A percentile compares a stretch with the other conserved stretches of the same genome.
Evolutionary conservation across 1,284 basidiomycete genomes (phyloP).

Genomic region (Jaminaea rosea): DNA sequence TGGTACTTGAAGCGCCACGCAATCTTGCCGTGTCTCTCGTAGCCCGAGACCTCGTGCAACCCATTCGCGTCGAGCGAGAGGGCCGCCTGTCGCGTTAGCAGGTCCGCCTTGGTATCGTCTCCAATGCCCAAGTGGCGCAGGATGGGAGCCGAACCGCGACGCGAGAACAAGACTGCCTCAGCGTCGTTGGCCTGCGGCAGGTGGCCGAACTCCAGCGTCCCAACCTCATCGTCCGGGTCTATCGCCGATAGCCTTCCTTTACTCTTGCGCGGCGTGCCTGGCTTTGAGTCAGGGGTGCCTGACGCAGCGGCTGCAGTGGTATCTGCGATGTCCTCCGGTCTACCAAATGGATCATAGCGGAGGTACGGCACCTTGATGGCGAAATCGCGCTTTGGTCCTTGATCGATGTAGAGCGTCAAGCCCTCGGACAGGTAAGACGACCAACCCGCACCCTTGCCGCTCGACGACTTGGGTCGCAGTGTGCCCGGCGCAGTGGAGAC

Average conservation of each 20-base stretch:
- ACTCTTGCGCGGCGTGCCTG: not conserved
- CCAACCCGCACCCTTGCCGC: no score
- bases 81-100: slow-evolving; percentile 29
- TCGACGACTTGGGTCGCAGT: no score
- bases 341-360: slow-evolving; percentile 33
- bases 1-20: slow-evolving; percentile 32
- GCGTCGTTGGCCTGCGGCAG: not conserved
- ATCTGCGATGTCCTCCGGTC: slow-evolving; percentile 19
- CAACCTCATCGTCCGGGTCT: slow-evolving; percentile 4
- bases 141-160: slow-evolving; percentile 9
- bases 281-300: no score
- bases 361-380: slow-evolving; percentile 26
- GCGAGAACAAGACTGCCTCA: slow-evolving; percentile 4
- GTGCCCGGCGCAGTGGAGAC: no score
- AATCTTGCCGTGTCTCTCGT: slow-evolving; percentile 25
- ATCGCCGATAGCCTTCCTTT: slow-evolving; percentile 6
- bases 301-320: not conserved
- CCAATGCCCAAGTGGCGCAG: slow-evolving; percentile 31
- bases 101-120: slow-evolving; percentile 28
- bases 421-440: slow-evolving; percentile 29
- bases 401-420: slow-evolving; percentile 29
- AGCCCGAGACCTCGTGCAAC: slow-evolving; percentile 25
- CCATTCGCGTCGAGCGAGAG: slow-evolving; percentile 21
- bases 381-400: slow-evolving; percentile 13
- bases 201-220: slow-evolving; percentile 12